phyloP scores from a whole-genome alignment of 2,329 filamentous ascomycete genomes.

The Diplodia intermedia region DNA sequence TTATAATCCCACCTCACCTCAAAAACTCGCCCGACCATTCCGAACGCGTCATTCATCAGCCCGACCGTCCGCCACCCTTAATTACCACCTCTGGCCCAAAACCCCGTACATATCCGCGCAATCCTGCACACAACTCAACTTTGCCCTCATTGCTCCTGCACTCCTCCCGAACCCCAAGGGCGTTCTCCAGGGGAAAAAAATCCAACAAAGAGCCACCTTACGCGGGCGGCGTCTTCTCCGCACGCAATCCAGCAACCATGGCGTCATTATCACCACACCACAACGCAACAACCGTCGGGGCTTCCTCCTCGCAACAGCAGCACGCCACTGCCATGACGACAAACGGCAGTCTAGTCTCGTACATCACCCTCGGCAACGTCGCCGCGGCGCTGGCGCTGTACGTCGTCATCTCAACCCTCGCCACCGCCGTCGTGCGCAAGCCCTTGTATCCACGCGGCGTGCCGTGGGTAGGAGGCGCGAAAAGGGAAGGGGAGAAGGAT shows the following conservation, averaged over 20 bases:
- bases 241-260: neutral
- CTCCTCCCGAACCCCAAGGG: too few species aligned
- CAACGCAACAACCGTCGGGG: neutral
- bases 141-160: too few species aligned
- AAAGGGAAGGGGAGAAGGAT: neutral
- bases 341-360: neutral
- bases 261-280: neutral
- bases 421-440: neutral
- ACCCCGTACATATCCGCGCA: neutral
- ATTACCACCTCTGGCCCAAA: neutral
- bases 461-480: constrained; percentile 10
- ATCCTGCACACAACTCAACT: neutral
- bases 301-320: neutral
- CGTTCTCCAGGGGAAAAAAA: too few species aligned
- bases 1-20: neutral
- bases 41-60: neutral
- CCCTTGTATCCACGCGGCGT: neutral
- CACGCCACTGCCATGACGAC: neutral
- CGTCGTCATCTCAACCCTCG: neutral
- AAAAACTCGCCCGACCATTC: neutral
- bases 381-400: constrained; percentile 4
- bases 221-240: neutral
- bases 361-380: constrained; percentile 6
- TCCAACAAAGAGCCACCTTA: neutral
- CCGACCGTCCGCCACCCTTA: neutral